These are phyloP conservation scores for Pilaira anomala DNA, from an alignment of 192 early-diverging fungal species.

Conservation along the genomic window DNA sequence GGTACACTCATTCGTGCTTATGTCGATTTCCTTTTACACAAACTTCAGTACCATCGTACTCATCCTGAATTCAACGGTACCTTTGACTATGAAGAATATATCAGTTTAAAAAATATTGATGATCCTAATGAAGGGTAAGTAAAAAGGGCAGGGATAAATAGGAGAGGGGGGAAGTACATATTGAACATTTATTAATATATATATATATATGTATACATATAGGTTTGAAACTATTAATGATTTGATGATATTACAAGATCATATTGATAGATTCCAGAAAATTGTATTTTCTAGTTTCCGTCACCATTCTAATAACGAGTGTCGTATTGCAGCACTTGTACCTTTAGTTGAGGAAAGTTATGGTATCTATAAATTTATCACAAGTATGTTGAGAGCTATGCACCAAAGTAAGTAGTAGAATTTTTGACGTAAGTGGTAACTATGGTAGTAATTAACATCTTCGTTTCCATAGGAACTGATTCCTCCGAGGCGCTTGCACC, in stretches of 20 bases:
- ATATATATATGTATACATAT: neutral
- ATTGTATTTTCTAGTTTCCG: conserved; percentile 84
- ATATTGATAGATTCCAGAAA: conserved; percentile 89
- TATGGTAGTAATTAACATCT: conserved; percentile 9
- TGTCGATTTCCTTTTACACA: conserved; percentile 82
- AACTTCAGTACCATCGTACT: conserved; percentile 87
- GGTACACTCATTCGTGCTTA: conserved; percentile 85
- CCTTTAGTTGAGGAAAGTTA: conserved; percentile 96
- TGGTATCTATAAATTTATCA: conserved; percentile 93
- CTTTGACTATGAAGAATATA: conserved; percentile 98
- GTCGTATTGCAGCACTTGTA: conserved; percentile 90
- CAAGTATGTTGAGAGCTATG: conserved; percentile 95
- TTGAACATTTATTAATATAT: neutral
- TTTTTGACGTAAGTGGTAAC: neutral
- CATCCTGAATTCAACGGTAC: conserved; percentile 92
- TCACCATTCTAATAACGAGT: conserved; percentile 84
- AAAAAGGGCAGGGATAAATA: neutral
- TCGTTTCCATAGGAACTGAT: conserved; percentile 49
- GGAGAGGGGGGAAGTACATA: neutral
- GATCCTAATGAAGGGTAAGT: conserved; percentile 95
- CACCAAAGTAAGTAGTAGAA: conserved; percentile 64
- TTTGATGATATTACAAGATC: conserved; percentile 87
- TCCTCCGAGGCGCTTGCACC: conserved; percentile 86
- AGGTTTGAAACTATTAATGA: conserved; percentile 97
- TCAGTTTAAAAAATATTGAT: conserved; percentile 87